A percentile compares a stretch with the other conserved stretches of the same genome.
Conservation (phyloP, 352 stramenopile species). For the Ophiocytium majus region DNA sequence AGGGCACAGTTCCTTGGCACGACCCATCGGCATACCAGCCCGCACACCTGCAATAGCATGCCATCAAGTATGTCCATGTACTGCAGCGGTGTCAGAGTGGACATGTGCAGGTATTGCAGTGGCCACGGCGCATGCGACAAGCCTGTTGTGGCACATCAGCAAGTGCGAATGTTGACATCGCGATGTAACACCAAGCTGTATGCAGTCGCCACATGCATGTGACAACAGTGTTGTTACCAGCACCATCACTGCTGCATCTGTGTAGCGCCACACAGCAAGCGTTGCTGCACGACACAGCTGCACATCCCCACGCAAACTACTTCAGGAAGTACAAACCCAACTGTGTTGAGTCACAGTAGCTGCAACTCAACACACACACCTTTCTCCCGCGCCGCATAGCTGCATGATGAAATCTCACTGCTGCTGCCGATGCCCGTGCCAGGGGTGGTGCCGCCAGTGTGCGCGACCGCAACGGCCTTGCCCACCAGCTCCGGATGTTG, state of each 20-base stretch:
- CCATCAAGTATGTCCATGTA: too few species aligned
- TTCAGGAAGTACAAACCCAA: neutral
- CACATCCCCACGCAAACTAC: neutral
- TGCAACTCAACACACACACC: constrained; percentile 58
- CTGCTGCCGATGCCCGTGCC: constrained; percentile 26
- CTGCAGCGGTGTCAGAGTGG: too few species aligned
- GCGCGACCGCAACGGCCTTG: constrained; percentile 74
- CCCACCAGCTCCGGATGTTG: constrained; percentile 63
- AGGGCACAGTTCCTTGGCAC: constrained; percentile 74
- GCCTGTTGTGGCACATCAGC: too few species aligned
- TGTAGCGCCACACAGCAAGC: neutral
- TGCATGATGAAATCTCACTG: constrained; percentile 81
- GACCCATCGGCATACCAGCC: constrained; percentile 82
- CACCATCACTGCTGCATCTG: too few species aligned
- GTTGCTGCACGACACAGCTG: neutral
- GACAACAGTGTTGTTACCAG: too few species aligned
- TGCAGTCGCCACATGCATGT: too few species aligned
- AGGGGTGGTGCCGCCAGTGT: constrained; percentile 61
- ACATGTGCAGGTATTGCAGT: too few species aligned
- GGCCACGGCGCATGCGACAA: too few species aligned
- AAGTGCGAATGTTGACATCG: too few species aligned
- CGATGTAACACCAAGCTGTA: too few species aligned
- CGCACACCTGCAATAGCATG: constrained; percentile 57
- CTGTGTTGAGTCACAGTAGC: too few species aligned
- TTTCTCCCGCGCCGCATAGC: constrained; percentile 76